Evolutionary conservation across 306 rosid genomes (phyloP).

Genomic region (Prunus mira): DNA sequence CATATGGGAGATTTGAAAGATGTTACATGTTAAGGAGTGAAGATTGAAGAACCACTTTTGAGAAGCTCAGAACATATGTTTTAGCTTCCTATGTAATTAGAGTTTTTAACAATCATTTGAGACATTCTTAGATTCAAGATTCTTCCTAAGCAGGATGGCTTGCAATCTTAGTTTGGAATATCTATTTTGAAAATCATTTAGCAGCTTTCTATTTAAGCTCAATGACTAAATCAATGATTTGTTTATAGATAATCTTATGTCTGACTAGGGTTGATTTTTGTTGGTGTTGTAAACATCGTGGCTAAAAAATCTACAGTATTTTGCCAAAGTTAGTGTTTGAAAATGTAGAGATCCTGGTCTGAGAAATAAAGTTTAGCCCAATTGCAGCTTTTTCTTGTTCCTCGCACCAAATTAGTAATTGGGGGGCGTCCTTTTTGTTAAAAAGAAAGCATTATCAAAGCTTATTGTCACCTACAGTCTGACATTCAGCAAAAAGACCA

Average conservation of each 20-base stretch:
- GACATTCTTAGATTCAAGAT: not conserved
- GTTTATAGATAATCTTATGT: not conserved
- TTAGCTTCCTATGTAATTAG: not conserved
- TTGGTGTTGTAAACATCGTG: not conserved
- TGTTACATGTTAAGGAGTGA: not conserved
- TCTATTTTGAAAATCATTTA: not conserved
- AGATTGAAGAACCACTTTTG: not conserved
- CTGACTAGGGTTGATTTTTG: not conserved
- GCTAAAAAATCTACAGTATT: not conserved
- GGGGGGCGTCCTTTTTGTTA: not conserved
- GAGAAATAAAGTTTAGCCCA: not conserved
- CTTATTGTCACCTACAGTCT: not conserved
- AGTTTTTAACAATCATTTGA: not conserved
- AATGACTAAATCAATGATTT: not conserved
- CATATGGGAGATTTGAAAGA: not conserved
- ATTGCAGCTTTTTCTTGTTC: not conserved
- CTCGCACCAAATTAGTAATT: not conserved
- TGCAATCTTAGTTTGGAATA: not conserved
- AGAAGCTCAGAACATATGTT: not conserved
- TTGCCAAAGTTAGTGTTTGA: not conserved
- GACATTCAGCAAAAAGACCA: slow-evolving; percentile 1
- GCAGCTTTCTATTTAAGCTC: not conserved
- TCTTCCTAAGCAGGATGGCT: not conserved
- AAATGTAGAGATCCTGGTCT: not conserved
- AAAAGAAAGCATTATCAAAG: not conserved